Evolutionary conservation across 441 rosid genomes (phyloP).

Genomic region (Croton laevigatus): DNA sequence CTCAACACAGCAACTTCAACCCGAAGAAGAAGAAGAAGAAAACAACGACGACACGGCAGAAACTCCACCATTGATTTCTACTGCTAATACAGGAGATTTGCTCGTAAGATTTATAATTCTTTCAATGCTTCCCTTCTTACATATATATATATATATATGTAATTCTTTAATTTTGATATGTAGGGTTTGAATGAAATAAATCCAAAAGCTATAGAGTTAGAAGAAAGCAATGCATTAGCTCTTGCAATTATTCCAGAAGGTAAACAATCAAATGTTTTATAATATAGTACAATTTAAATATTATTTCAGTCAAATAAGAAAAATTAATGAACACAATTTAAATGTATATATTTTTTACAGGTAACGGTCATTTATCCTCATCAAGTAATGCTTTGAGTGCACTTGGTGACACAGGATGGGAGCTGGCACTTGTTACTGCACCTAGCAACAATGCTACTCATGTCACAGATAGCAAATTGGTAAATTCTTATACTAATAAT

Average conservation of each 20-base stretch:
- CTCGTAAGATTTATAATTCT: conserved; percentile 35
- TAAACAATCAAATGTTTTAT: conserved; percentile 24
- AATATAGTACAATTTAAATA: no score
- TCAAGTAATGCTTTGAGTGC: conserved; percentile 45
- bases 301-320: no score
- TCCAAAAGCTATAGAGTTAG: conserved; percentile 65
- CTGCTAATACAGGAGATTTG: conserved; percentile 54
- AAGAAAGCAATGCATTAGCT: conserved; percentile 80
- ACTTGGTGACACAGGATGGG: conserved; percentile 69
- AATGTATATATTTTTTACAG: conserved; percentile 22
- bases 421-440: conserved; percentile 72
- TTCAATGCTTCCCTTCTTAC: not conserved
- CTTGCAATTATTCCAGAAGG: conserved; percentile 85
- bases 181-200: conserved; percentile 77
- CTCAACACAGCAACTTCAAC: conserved; percentile 26
- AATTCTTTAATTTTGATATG: not conserved
- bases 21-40: conserved; percentile 21
- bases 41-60: conserved; percentile 13
- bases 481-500: conserved; percentile 8
- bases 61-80: conserved; percentile 49
- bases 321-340: no score
- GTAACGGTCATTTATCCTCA: conserved; percentile 34
- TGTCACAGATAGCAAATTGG: conserved; percentile 41
- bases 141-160: not conserved
- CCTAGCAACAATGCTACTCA: conserved; percentile 46